phyloP scores from a whole-genome alignment of 2,329 filamentous ascomycete species.

The Laburnicola sp. region DNA sequence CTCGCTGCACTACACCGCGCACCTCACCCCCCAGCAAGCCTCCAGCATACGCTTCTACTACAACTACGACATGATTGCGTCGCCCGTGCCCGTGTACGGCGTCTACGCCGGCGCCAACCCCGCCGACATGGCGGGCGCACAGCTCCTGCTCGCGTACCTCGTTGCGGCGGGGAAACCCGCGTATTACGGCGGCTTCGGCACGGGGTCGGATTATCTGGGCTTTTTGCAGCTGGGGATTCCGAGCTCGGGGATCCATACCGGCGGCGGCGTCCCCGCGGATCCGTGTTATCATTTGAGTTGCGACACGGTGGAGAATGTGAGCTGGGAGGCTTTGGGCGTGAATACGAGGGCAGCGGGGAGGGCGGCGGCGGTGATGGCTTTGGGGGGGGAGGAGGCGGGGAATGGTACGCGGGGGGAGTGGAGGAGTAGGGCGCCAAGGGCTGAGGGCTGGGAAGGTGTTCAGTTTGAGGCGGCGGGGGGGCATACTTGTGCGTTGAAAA shows the following conservation, averaged over 20 bases:
- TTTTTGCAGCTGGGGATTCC: slow-evolving; percentile 46
- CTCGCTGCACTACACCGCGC: slow-evolving; percentile 58
- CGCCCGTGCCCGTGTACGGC: slow-evolving; percentile 9
- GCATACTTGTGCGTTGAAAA: slow-evolving; percentile 4
- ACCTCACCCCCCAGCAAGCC: slow-evolving; percentile 61
- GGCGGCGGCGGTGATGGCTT: slow-evolving; percentile 5
- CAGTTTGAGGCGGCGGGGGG: slow-evolving; percentile 2
- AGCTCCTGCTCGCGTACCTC: slow-evolving; percentile 38
- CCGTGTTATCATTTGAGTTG: slow-evolving; percentile 45
- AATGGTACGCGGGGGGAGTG: background rate
- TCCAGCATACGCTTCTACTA: slow-evolving; percentile 66
- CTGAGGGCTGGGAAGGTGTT: slow-evolving; percentile 4
- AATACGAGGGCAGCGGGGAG: slow-evolving; percentile 34
- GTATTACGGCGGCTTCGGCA: slow-evolving; percentile 36
- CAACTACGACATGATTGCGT: slow-evolving; percentile 66
- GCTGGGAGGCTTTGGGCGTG: slow-evolving; percentile 35
- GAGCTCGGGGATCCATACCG: slow-evolving; percentile 44
- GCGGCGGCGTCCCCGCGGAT: slow-evolving; percentile 32
- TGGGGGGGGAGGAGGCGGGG: background rate
- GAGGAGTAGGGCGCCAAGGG: background rate
- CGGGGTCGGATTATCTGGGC: slow-evolving; percentile 33
- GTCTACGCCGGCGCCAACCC: slow-evolving; percentile 32
- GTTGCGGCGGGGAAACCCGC: slow-evolving; percentile 26
- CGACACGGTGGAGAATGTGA: slow-evolving; percentile 40
- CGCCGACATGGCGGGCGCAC: slow-evolving; percentile 41